A percentile compares a stretch with the other conserved stretches of the same genome.
Conservation (phyloP, 495 filamentous ascomycete genomes). For the Bacidia rubella region DNA sequence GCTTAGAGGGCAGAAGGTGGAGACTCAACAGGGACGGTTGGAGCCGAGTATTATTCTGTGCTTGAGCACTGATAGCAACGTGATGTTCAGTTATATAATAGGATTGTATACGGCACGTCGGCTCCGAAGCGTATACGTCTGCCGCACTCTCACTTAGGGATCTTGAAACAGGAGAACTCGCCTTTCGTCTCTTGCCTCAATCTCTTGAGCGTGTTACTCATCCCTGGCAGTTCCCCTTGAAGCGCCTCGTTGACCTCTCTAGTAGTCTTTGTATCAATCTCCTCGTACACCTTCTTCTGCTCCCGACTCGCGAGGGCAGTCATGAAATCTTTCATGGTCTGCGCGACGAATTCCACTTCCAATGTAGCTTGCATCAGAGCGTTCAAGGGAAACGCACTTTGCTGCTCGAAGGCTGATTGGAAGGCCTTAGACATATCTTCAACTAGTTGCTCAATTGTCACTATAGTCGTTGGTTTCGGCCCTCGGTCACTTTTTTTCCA, state of each 20-base stretch:
- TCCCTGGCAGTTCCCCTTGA: constrained; percentile 76
- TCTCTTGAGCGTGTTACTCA: constrained; percentile 71
- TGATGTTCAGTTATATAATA: too few species aligned
- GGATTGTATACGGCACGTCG: too few species aligned
- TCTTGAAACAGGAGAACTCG: constrained; percentile 65
- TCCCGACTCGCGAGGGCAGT: constrained; percentile 65
- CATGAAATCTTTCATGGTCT: constrained; percentile 77
- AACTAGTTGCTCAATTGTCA: constrained; percentile 67
- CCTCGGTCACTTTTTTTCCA: not conserved
- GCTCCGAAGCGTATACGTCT: too few species aligned
- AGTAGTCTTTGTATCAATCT: constrained; percentile 74
- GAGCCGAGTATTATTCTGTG: too few species aligned
- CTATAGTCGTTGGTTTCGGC: constrained; percentile 45
- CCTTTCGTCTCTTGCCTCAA: constrained; percentile 69
- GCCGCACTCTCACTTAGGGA: too few species aligned
- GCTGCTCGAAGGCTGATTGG: constrained; percentile 53
- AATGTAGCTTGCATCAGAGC: constrained; percentile 91
- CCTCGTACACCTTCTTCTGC: constrained; percentile 79
- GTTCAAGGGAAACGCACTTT: constrained; percentile 55
- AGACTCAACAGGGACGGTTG: too few species aligned
- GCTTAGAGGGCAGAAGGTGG: too few species aligned
- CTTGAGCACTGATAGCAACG: too few species aligned
- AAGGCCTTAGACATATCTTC: constrained; percentile 61
- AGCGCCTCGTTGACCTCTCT: constrained; percentile 64
- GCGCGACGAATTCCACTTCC: constrained; percentile 91